Conservation (phyloP, 2,329 filamentous ascomycete species). For the Colletotrichum agaves region DNA sequence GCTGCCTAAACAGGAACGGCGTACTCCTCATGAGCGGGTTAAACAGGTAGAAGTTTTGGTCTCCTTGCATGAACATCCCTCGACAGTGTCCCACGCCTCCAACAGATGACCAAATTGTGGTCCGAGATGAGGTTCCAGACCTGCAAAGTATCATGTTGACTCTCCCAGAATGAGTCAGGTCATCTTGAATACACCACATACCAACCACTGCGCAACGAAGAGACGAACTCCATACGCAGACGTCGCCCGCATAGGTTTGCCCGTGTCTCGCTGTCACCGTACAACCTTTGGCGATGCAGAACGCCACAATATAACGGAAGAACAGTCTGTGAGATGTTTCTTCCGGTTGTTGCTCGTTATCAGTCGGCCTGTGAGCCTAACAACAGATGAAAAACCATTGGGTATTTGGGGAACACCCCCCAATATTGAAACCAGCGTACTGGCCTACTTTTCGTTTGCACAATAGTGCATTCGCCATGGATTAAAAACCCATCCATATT, state of each 20-base stretch:
- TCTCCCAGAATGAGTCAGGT: neutral
- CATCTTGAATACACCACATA: neutral
- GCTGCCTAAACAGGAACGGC: too few relatives aligned
- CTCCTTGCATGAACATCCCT: constrained; percentile 1
- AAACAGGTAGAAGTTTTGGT: neutral
- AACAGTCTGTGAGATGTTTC: neutral
- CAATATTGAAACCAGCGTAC: neutral
- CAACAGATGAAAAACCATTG: neutral
- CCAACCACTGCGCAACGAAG: neutral
- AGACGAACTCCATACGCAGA: neutral
- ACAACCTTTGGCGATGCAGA: neutral
- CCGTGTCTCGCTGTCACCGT: constrained; percentile 7
- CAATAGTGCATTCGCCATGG: neutral
- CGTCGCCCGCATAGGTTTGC: neutral
- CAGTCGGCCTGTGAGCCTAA: neutral
- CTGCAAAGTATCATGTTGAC: neutral
- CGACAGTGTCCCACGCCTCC: neutral
- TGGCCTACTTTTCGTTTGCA: constrained; percentile 4
- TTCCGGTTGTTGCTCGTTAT: neutral
- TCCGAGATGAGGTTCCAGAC: neutral
- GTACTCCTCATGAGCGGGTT: too few relatives aligned
- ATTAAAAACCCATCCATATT: neutral
- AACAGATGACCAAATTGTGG: neutral
- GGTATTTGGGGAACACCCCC: neutral
- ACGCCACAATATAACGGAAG: neutral